phyloP scores from a whole-genome alignment of 2,329 filamentous ascomycete genomes.

The Anthostomella pinea region DNA sequence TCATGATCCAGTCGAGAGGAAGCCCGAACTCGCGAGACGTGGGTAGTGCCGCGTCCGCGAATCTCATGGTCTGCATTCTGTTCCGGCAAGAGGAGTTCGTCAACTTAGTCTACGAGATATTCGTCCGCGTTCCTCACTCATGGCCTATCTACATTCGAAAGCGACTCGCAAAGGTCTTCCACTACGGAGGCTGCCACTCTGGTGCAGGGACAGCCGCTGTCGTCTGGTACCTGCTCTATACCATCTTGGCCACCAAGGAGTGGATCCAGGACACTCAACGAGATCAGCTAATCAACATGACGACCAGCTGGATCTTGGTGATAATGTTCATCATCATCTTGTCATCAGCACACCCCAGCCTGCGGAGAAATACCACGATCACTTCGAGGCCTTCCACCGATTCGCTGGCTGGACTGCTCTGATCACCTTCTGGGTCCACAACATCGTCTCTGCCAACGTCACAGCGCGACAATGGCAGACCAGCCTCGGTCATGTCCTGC shows the following conservation, averaged over 20 bases:
- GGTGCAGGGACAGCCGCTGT: conserved; percentile 49
- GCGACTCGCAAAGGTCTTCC: conserved; percentile 50
- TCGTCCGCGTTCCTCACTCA: conserved; percentile 44
- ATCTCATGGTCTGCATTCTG: conserved; percentile 48
- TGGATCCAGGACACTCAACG: conserved; percentile 19
- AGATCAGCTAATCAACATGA: conserved; percentile 23
- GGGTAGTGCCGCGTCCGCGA: conserved; percentile 43
- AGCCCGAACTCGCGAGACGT: conserved; percentile 35
- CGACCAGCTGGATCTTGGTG: conserved; percentile 45
- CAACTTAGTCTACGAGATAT: conserved; percentile 47
- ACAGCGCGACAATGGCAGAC: conserved; percentile 32
- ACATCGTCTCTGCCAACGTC: conserved; percentile 55
- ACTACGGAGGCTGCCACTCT: conserved; percentile 52
- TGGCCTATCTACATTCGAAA: conserved; percentile 48
- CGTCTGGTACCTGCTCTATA: conserved; percentile 46
- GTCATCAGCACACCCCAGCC: conserved; percentile 58
- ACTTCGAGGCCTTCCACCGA: conserved; percentile 69
- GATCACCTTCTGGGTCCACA: conserved; percentile 51
- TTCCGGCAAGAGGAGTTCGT: conserved; percentile 54
- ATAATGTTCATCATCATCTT: conserved; percentile 58
- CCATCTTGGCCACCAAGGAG: conserved; percentile 27
- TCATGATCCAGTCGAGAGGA: conserved; percentile 34
- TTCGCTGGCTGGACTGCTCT: conserved; percentile 69
- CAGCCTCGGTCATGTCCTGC: conserved; percentile 37
- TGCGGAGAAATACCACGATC: conserved; percentile 65